Conservation (phyloP, 306 rosid genomes). For the Vigna trinervia region DNA sequence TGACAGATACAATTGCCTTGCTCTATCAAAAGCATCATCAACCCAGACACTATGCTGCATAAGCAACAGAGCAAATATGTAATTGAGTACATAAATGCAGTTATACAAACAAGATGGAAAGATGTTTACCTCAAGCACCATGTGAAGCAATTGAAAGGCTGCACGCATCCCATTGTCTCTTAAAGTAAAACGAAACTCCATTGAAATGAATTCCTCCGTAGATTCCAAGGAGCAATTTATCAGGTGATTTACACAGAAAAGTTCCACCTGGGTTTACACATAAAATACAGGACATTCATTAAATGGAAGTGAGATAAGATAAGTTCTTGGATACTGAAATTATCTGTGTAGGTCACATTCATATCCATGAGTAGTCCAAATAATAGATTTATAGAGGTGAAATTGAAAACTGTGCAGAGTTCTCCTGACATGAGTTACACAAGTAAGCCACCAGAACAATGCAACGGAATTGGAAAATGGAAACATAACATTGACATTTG, state of each 20-base stretch:
- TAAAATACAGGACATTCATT: slow-evolving; percentile 40
- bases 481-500: slow-evolving; percentile 28
- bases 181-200: slow-evolving; percentile 98
- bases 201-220: slow-evolving; percentile 93
- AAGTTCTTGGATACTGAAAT: slow-evolving; percentile 27
- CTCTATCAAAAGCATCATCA: slow-evolving; percentile 98
- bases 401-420: slow-evolving; percentile 1
- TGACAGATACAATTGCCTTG: slow-evolving; percentile 88
- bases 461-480: slow-evolving; percentile 10
- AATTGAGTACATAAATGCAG: slow-evolving; percentile 21
- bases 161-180: slow-evolving; percentile 98
- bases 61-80: slow-evolving; percentile 27
- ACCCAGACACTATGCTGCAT: slow-evolving; percentile 98
- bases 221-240: slow-evolving; percentile 98
- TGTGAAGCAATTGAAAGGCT: slow-evolving; percentile 97
- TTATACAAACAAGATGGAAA: slow-evolving; percentile 28
- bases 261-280: slow-evolving; percentile 74
- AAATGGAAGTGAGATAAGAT: slow-evolving; percentile 33
- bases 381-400: not conserved
- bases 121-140: slow-evolving; percentile 91
- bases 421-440: not conserved
- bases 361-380: slow-evolving; percentile 26
- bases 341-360: not conserved
- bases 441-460: too few species aligned
- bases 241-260: slow-evolving; percentile 95